These are phyloP conservation scores for Cairneyella variabilis DNA, from an alignment of 495 filamentous ascomycete species.

Conservation along the genomic window DNA sequence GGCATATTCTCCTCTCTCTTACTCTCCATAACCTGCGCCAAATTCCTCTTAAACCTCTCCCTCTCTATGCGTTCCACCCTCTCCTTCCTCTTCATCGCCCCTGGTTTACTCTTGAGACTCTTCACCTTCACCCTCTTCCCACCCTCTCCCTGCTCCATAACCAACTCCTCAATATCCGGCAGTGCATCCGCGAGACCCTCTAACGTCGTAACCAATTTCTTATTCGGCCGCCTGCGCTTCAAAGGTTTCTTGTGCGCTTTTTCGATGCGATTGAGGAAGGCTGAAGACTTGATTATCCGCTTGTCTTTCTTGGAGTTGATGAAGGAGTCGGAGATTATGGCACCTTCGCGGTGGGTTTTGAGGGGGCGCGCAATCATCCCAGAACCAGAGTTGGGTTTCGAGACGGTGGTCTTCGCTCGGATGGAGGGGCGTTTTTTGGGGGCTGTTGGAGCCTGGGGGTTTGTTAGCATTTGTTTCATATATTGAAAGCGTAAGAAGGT, in stretches of 20 bases:
- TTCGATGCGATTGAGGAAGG: constrained; percentile 70
- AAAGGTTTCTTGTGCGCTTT: constrained; percentile 45
- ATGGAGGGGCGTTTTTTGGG: constrained; percentile 42
- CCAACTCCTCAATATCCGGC: constrained; percentile 43
- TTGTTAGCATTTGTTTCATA: neutral
- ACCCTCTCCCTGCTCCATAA: constrained; percentile 21
- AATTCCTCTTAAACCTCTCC: constrained; percentile 74
- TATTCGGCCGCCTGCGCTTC: constrained; percentile 63
- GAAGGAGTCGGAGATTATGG: constrained; percentile 42
- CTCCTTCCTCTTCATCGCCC: constrained; percentile 80
- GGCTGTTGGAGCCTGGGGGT: constrained; percentile 36
- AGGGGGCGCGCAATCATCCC: constrained; percentile 14
- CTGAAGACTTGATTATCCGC: constrained; percentile 67
- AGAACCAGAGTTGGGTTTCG: constrained; percentile 23
- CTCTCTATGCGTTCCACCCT: constrained; percentile 72
- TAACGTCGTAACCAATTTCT: constrained; percentile 74
- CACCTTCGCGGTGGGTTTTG: constrained; percentile 37
- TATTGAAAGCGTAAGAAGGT: neutral
- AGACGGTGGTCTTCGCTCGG: constrained; percentile 33
- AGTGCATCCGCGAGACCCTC: constrained; percentile 75
- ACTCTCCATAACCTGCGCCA: constrained; percentile 45
- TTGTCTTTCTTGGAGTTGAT: constrained; percentile 72
- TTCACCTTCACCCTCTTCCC: constrained; percentile 54
- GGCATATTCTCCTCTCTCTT: neutral
- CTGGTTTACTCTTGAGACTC: constrained; percentile 67